Conservation (phyloP, 345 rosid species). For the Iberis pinnata region DNA sequence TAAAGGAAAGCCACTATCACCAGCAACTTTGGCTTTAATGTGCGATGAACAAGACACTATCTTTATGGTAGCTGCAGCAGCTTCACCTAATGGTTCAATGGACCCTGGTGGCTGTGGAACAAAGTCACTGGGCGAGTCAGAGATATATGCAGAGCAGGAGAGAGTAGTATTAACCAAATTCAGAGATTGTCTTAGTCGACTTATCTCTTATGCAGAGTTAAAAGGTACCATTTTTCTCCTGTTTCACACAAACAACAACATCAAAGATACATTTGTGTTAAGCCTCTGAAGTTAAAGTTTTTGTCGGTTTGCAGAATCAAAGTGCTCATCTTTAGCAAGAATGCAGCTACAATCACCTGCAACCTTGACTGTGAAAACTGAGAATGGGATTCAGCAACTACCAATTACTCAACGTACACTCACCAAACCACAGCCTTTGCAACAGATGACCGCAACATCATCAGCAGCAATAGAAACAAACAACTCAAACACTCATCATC, state of each 20-base stretch:
- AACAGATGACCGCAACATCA: slow-evolving; percentile 25
- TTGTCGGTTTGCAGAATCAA: slow-evolving; percentile 50
- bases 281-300: not conserved
- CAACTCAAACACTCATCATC: slow-evolving; percentile 30
- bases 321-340: slow-evolving; percentile 61
- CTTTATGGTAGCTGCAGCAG: slow-evolving; percentile 57
- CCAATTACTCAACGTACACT: slow-evolving; percentile 27
- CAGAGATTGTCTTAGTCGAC: slow-evolving; percentile 79
- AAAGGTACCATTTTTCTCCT: slow-evolving; percentile 40
- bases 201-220: slow-evolving; percentile 77
- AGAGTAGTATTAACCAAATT: slow-evolving; percentile 63
- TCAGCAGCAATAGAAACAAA: not conserved
- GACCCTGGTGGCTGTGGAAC: slow-evolving; percentile 41
- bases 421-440: slow-evolving; percentile 18
- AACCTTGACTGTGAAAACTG: slow-evolving; percentile 39
- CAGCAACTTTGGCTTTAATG: slow-evolving; percentile 97
- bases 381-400: slow-evolving; percentile 38
- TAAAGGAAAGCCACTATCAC: slow-evolving; percentile 82
- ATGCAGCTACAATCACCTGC: slow-evolving; percentile 36
- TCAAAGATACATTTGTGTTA: not conserved
- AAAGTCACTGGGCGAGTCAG: slow-evolving; percentile 50
- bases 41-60: slow-evolving; percentile 92
- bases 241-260: slow-evolving; percentile 4
- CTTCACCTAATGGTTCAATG: slow-evolving; percentile 55
- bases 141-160: slow-evolving; percentile 76